Evolutionary conservation across 2,329 filamentous ascomycete genomes (phyloP), one percentile per base, ranked within the genome.

Genomic region (Arthrobotrys megalospora): DNA sequence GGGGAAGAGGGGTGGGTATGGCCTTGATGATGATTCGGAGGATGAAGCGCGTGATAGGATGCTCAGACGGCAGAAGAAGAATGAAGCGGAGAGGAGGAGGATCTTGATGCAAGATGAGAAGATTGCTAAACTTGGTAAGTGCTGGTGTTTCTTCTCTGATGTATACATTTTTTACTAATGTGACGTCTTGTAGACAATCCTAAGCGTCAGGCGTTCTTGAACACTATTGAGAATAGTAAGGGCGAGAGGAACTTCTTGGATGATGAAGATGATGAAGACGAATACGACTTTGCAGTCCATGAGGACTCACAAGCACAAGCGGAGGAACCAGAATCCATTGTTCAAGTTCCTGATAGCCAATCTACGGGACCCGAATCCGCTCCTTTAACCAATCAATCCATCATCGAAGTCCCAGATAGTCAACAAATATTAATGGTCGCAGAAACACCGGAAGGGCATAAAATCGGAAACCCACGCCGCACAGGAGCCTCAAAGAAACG

Each of bases 121-220:
- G 43, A 90, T 99, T 81, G 93, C 92, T 83, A 94, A 95, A 84
- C 93, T 98, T 80, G 76, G 76, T 79, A 45, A 58, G 68, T 58
- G 83, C 83, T 80, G 72, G 11, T 12, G 11, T 11, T 16, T 36
- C 12, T 19, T 32, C 6, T 12, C 32, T 12, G 2, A 28, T 5
- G 5, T 14, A 14, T 3, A 24, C 32, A 11, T 21, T 43, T 1
- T 21, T 36, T 58, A 34, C 50, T 45, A 80, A 68, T 24, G 6
- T 48, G 8, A 19, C 47, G 24, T 80, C 21, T 85, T 43, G 16
- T 38, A 79, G 90, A 93, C 83, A 94, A 96, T 82, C 93, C 93
- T 1, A 94, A 95, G 83, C 95, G 94, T 83, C 89, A 92, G 79
- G 96, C 96, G 0, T 99, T 99, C 86, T 88, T 99, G 81, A 91